A percentile compares a stretch with the other conserved stretches of the same genome.
Conservation (phyloP, 78 protist genomes). For the Dictyostelium capitatum region DNA sequence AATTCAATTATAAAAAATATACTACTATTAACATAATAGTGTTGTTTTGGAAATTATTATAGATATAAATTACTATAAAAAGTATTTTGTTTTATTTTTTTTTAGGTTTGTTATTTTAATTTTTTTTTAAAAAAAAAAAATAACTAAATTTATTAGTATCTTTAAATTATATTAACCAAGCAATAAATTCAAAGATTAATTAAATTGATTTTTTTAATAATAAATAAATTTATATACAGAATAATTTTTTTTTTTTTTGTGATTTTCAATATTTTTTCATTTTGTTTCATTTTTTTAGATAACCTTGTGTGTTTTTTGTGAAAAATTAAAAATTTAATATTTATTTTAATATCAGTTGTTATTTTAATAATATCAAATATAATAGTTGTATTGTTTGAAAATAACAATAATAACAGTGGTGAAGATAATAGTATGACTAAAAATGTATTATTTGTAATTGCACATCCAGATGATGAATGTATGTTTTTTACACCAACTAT, state of each 20-base stretch:
- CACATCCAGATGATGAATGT: constrained; percentile 96
- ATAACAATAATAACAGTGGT: not conserved
- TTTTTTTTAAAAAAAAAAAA: too few species aligned
- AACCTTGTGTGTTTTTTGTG: not conserved
- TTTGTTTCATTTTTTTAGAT: not conserved
- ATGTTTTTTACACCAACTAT: constrained; percentile 93
- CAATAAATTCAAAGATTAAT: too few species aligned
- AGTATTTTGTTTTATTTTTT: too few species aligned
- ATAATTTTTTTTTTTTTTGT: not conserved
- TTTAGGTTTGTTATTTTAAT: too few species aligned
- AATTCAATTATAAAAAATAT: too few species aligned
- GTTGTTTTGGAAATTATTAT: too few species aligned
- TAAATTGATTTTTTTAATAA: not conserved
- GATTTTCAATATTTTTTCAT: not conserved
- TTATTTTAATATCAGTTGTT: not conserved
- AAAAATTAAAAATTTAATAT: not conserved
- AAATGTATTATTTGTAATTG: constrained; percentile 76
- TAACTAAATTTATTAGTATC: too few species aligned
- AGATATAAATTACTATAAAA: too few species aligned
- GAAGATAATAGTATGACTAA: not conserved
- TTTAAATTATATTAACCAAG: too few species aligned
- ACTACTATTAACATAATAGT: too few species aligned
- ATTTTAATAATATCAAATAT: not conserved
- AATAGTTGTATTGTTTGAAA: not conserved
- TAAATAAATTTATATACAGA: not conserved